A percentile compares a stretch with the other conserved stretches of the same genome.
Conservation (phyloP, 192 early-diverging fungal genomes). For the Coemansia sp. region DNA sequence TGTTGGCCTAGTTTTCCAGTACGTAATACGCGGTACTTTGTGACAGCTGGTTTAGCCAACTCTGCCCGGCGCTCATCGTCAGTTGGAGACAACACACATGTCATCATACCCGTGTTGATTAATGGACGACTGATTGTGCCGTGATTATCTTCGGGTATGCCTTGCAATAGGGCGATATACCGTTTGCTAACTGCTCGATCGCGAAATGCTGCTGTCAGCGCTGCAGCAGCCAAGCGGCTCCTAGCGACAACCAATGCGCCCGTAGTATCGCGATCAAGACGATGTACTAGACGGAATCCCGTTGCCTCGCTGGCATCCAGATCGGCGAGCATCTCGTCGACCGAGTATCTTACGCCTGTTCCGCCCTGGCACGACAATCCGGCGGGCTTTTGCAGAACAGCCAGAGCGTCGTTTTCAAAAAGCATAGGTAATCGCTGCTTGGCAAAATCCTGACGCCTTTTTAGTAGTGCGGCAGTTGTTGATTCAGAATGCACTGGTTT, state of each 20-base stretch:
- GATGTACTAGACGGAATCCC: constrained; percentile 28
- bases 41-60: constrained; percentile 14
- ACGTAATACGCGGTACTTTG: constrained; percentile 22
- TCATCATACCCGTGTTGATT: constrained; percentile 6
- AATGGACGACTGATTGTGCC: constrained; percentile 20
- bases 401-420: constrained; percentile 19
- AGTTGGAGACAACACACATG: neutral
- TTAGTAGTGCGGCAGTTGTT: neutral
- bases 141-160: constrained; percentile 2
- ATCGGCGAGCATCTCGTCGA: constrained; percentile 21
- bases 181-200: constrained; percentile 22
- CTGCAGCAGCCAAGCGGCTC: constrained; percentile 15
- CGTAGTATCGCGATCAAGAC: constrained; percentile 35
- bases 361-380: constrained; percentile 41
- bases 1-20: constrained; percentile 9
- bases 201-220: constrained; percentile 24
- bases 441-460: constrained; percentile 4
- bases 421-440: constrained; percentile 17
- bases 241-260: constrained; percentile 31
- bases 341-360: constrained; percentile 17
- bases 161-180: constrained; percentile 27
- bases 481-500: neutral
- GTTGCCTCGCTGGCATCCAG: constrained; percentile 9
- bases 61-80: neutral
- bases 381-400: constrained; percentile 26